Evolutionary conservation across 2,329 filamentous ascomycete genomes (phyloP), one percentile per base, ranked within the genome.

Genomic region (Fusarium multiceps): DNA sequence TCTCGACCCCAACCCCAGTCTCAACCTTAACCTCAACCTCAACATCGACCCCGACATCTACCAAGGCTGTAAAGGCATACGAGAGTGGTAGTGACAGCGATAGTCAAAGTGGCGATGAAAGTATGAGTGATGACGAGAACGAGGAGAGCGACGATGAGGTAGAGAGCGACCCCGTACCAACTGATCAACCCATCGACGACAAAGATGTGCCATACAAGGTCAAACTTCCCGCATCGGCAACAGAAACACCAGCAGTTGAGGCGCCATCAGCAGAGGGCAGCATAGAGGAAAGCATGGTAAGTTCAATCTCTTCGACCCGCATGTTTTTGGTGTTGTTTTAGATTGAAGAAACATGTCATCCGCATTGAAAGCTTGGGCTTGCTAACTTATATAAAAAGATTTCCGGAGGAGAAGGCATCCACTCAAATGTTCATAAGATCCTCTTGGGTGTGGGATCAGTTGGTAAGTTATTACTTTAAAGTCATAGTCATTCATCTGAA

Each of bases 341-440:
- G 12, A 42, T 49, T 37, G 18, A 43, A 43, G 30, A 49, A 13
- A 41, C 37, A 34, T 49, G 34, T 16, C 23, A 37, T 21, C 18
- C 18, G 37, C 56, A n/a, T 34, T 41, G 8, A 21, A 28, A 48
- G 30, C 37, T 56, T 25, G 20, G 28, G 23, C 21, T 63, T 58
- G 49, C 68, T 71, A 53, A 71, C 59, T 47, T 6, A 21, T 20
- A 30, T 42, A 41, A 13, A 13, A 48, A 74, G 72, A 53, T 72
- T 34, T 53, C 55, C 23, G 43, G 47, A n/a, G 10, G 42, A 8
- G 62, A 68, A 27, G 50, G 42, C 14, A 25, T 72, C 11, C 72
- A 75, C 42, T 65, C 69, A 16, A 59, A 72, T 45, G 69, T 74
- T 18, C 71, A 75, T 55, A 75, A 75, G 46, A 69, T 74, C 42